Base-by-base conservation (phyloP, 306 rosid species). In the Trifolium repens region DNA sequence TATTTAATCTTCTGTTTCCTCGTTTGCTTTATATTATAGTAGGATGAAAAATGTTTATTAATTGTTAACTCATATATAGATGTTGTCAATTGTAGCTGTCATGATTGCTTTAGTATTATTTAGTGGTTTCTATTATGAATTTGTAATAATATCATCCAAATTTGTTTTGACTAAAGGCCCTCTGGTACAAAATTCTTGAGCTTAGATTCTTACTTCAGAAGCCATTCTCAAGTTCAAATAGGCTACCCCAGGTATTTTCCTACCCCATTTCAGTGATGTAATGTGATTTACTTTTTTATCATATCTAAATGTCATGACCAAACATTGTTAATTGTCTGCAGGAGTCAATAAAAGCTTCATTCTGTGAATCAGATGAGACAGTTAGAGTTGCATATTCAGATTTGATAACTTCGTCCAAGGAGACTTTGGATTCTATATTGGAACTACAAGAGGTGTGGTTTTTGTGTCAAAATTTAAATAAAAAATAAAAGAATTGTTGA, bases 141-240 rank as follows among this genome's bases (percentile, higher is more conserved):
- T 26, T 71, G 42, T 39, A 66, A 34, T 57, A 58, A 26, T 49
- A 43, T 60, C 5, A 30, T 24, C 39, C 22, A 30, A 76, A n/a
- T 74, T 70, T 67, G 24, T 63, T 81, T 84, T 50, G 22, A 67
- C 16, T 73, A 59, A 64, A 94, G 98, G 91, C 84, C 35, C 84
- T 94, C 32, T 94, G 98, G 98, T 91, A 90, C 87, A 91, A 88
- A 85, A 86, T 89, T 83, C 94, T 94, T 30, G 98, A 90, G 86
- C 81, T 94, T 58, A 87, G 97, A 61, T 84, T 91, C 83, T 79
- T 90, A 74, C 89, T 91, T 82, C 98, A 94, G 85, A 94, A 90
- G 76, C 85, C 89, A 11, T 91, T 87, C 85, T 87, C 93, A 57
- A 85, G 71, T 82, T 90, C 98, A 82, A 91, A 94, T 82, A 83